Evolutionary conservation across 2,329 filamentous ascomycete species (phyloP), one percentile per base, ranked within the genome.

Genomic region (Didymella exigua): DNA sequence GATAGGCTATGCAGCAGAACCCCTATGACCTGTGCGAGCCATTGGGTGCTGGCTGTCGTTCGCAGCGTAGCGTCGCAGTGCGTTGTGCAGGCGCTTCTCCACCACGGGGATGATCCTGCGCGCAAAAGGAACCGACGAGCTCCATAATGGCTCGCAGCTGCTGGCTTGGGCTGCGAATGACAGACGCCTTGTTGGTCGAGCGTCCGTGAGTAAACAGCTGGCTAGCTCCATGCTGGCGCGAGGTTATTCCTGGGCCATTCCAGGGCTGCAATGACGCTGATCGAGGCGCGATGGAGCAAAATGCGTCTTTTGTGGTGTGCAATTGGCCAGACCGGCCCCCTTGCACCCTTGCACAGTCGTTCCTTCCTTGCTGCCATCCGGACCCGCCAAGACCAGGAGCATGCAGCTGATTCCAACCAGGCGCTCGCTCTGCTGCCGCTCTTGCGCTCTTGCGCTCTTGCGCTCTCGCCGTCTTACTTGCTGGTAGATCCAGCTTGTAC

Each of bases 361-460:
- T 49, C 61, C 64, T 69, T 62, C 68, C 66, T 68, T 69, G 67
- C 67, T 49, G 65, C 56, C 52, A 44, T 49, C 45, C 45, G 27
- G 46, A 36, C 54, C 43, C 56, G 51, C 58, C 54, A 54, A 58
- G 48, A 51, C 3, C 49, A 49, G 21, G 23, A 49, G 23, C 47
- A 49, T 40, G 56, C 55, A 57, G 56, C 57, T 54, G 51, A 50
- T 49, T 52, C 59, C 53, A 49, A 49, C n/a, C n/a, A n/a, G 54
- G 38, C 44, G 50, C 58, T 49, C 40, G 54, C 45, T 52, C 21
- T 47, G 52, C 56, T 58, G 43, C 53, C 42, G 33, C 44, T 41
- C 45, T 34, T 18, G 24, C 40, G 29, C 30, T 34, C 27, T n/a
- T n/a, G n/a, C n/a, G n/a, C n/a, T n/a, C n/a, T n/a, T n/a, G n/a